Base-by-base conservation (phyloP, 139 green algal genomes). In the Dunaliella primolecta region DNA sequence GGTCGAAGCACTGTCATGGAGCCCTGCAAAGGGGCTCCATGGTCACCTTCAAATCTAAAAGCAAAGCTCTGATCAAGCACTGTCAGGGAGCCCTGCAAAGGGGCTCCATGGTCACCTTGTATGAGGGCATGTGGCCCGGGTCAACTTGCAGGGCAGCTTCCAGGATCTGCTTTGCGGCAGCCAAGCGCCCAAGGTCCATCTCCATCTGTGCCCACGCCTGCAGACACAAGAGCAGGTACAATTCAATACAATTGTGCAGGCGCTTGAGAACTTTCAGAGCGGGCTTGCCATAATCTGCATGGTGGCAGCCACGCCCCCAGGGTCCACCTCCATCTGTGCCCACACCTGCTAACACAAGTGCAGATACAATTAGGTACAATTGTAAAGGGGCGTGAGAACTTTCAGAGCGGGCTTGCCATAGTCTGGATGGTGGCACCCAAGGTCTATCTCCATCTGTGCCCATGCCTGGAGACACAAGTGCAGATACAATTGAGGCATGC, bases 201-300 rank as follows among this genome's bases (percentile, higher is more conserved):
- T 92, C 90, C 36, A 95, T 83, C 64, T 85, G 56, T 36, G 91
- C 92, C 85, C 92, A 91, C 1, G 89, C 84, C 88, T 95, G 92
- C n/a, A 84, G 37, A 0, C 37, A 86, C 2, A 21, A 74, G 15
- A 84, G 84, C 75, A 90, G 57, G 56, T 86, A 36, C 29, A 32
- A 36, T 31, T 75, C n/a, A 35, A 75, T 32, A 75, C 15, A 31
- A 75, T 75, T 71, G 78, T n/a, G n/a, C n/a, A n/a, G n/a, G n/a
- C n/a, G n/a, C n/a, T n/a, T n/a, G n/a, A n/a, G n/a, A 7, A 57
- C 75, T 32, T 88, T 55, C 77, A 95, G 86, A 24, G 93, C 92
- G 32, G 76, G 29, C 15, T 81, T n/a, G n/a, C 34, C 84, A 92
- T 87, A 82, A 95, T 85, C 76, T 84, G 74, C 7, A 89, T 82